phyloP scores from a whole-genome alignment of 2,329 filamentous ascomycete genomes.

The Leptographium radiaticola region DNA sequence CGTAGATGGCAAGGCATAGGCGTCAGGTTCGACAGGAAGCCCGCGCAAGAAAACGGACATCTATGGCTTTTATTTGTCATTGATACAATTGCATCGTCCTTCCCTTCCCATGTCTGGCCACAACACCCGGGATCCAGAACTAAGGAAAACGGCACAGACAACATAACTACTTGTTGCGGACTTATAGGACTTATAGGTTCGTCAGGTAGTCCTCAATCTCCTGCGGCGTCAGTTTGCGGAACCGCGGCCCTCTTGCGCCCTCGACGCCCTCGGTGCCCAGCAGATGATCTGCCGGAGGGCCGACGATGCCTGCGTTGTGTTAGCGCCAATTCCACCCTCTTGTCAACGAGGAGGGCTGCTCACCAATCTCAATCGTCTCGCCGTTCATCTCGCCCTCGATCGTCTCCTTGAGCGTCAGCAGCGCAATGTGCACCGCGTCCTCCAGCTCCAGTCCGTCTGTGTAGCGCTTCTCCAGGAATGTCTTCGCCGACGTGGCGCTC shows the following conservation, averaged over 20 bases:
- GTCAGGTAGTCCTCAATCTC: constrained; percentile 99
- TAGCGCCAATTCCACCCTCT: background rate
- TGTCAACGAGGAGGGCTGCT: constrained; percentile 18
- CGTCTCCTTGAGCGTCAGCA: constrained; percentile 95
- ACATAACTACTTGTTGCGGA: background rate
- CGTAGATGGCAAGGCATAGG: background rate
- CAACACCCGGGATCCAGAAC: background rate
- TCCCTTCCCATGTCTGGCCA: constrained; percentile 1
- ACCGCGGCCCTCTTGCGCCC: constrained; percentile 70
- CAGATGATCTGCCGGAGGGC: constrained; percentile 83
- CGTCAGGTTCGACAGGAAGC: background rate
- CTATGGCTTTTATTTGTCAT: constrained; percentile 6
- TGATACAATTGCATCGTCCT: constrained; percentile 10
- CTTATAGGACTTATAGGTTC: constrained; percentile 61
- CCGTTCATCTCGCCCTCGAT: constrained; percentile 99
- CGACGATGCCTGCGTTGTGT: constrained; percentile 63
- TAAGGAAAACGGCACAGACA: constrained; percentile 1
- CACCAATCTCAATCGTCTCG: constrained; percentile 95
- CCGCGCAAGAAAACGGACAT: constrained; percentile 4
- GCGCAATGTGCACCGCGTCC: constrained; percentile 95
- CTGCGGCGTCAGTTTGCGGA: constrained; percentile 89
- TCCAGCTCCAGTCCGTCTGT: constrained; percentile 94
- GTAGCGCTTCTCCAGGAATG: constrained; percentile 97
- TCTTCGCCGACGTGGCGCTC: constrained; percentile 96
- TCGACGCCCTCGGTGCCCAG: constrained; percentile 85